A percentile compares a stretch with the other conserved stretches of the same genome.
Evolutionary conservation across 805 yeast genomes (phyloP).

Genomic region (Debaryomyces castellii): DNA sequence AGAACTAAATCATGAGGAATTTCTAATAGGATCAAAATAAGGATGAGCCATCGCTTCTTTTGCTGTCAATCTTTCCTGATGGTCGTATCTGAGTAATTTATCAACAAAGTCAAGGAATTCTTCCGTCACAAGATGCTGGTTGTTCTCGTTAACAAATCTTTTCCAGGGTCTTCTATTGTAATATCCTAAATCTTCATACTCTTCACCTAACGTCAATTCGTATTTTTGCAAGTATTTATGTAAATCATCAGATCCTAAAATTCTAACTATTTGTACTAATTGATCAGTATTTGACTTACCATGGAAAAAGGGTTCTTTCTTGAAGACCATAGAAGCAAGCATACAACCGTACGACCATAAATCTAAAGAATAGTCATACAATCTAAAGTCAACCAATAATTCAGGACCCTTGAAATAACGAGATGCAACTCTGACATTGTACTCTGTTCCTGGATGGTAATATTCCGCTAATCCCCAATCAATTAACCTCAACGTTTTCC

Average conservation of each 20-base stretch:
- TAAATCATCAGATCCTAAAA: constrained; percentile 80
- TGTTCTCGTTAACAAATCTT: constrained; percentile 55
- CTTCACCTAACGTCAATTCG: constrained; percentile 66
- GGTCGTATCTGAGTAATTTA: constrained; percentile 75
- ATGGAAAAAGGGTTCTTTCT: constrained; percentile 89
- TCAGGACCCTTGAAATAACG: constrained; percentile 93
- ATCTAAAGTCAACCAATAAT: constrained; percentile 74
- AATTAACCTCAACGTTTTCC: constrained; percentile 63
- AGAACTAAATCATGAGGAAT: constrained; percentile 1
- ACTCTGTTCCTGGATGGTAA: constrained; percentile 85
- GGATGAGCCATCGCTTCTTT: constrained; percentile 81
- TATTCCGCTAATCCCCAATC: constrained; percentile 97
- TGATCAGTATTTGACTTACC: constrained; percentile 92
- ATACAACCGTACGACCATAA: constrained; percentile 91
- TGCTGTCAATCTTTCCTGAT: constrained; percentile 85
- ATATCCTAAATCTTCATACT: constrained; percentile 75
- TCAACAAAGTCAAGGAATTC: constrained; percentile 71
- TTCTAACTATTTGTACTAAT: constrained; percentile 84
- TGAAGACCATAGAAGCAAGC: constrained; percentile 85
- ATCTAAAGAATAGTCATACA: constrained; percentile 86
- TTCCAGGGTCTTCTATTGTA: constrained; percentile 69
- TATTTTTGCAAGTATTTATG: constrained; percentile 66
- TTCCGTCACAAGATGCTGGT: constrained; percentile 50
- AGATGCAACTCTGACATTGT: constrained; percentile 89
- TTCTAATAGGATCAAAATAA: constrained; percentile 45